A percentile compares a stretch with the other conserved stretches of the same genome.
Conservation (phyloP, 1,284 basidiomycete genomes). For the Fomitiporia mediterranea region DNA sequence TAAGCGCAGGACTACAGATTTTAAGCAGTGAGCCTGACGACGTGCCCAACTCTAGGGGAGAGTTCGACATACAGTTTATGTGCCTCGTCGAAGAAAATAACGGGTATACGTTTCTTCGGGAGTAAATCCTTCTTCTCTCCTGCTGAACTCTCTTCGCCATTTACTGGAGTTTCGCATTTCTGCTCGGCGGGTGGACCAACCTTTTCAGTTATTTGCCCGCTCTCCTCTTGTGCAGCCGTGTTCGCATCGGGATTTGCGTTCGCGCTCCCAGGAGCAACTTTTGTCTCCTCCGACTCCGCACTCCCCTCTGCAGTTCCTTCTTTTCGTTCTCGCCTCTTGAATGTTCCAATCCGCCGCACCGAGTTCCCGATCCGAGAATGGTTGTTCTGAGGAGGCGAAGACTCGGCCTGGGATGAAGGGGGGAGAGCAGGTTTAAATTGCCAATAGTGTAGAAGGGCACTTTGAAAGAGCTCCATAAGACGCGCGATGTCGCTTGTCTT, state of each 20-base stretch:
- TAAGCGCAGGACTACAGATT: constrained; percentile 54
- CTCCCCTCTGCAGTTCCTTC: neutral
- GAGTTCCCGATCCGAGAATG: no score
- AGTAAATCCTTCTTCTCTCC: constrained; percentile 34
- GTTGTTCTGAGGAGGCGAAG: neutral
- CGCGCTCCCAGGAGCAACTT: constrained; percentile 1
- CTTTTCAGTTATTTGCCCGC: constrained; percentile 27
- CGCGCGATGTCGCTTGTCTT: constrained; percentile 75
- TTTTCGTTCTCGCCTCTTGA: no score
- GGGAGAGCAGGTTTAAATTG: constrained; percentile 48
- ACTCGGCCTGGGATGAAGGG: neutral
- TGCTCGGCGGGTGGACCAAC: neutral
- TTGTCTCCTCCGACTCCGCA: constrained; percentile 7
- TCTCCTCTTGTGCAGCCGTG: constrained; percentile 16
- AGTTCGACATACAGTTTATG: constrained; percentile 59
- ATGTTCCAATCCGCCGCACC: no score
- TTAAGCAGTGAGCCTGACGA: neutral
- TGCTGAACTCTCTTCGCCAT: constrained; percentile 20
- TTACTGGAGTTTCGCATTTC: neutral
- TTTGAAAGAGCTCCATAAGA: constrained; percentile 83
- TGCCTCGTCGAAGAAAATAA: constrained; percentile 79
- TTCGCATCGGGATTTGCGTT: neutral
- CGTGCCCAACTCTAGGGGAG: constrained; percentile 3
- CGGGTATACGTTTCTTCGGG: constrained; percentile 65
- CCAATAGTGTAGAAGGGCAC: constrained; percentile 66